Conservation (phyloP, 371 early-diverging fungal species). For the Mortierella sp. region DNA sequence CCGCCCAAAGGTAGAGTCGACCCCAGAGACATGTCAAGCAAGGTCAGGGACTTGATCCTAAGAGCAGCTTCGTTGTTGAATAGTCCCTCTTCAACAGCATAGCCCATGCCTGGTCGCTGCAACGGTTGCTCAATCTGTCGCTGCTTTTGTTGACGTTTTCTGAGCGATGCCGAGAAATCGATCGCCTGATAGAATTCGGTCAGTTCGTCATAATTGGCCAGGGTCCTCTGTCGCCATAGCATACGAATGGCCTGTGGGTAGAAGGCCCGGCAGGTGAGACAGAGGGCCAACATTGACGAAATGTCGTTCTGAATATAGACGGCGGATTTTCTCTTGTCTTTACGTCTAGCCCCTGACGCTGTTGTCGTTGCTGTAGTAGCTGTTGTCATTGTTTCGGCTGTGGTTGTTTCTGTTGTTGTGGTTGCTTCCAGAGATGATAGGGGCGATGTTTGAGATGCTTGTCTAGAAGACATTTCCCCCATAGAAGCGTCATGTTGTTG, state of each 20-base stretch:
- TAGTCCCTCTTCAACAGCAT: slow-evolving; percentile 38
- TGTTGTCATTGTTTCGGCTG: slow-evolving; percentile 9
- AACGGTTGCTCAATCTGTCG: slow-evolving; percentile 24
- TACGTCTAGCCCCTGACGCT: slow-evolving; percentile 15
- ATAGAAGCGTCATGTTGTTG: background rate
- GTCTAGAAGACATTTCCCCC: slow-evolving; percentile 19
- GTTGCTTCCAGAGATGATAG: background rate
- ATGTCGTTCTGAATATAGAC: slow-evolving; percentile 54
- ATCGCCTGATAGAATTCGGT: slow-evolving; percentile 51
- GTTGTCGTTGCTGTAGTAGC: slow-evolving; percentile 7
- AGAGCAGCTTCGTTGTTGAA: slow-evolving; percentile 54
- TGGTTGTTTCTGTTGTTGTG: slow-evolving; percentile 1
- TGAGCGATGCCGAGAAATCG: slow-evolving; percentile 42
- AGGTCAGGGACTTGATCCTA: slow-evolving; percentile 48
- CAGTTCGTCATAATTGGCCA: slow-evolving; percentile 46
- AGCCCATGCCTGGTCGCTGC: slow-evolving; percentile 24
- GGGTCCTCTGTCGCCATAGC: slow-evolving; percentile 54
- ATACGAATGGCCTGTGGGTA: slow-evolving; percentile 55
- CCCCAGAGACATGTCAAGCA: slow-evolving; percentile 42
- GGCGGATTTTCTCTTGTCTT: slow-evolving; percentile 23
- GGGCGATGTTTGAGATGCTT: background rate
- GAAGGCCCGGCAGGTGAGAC: slow-evolving; percentile 52
- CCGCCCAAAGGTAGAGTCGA: slow-evolving; percentile 24
- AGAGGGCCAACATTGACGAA: slow-evolving; percentile 36
- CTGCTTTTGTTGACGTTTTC: slow-evolving; percentile 45